A percentile compares a stretch with the other conserved stretches of the same genome.
Conservation (phyloP, 495 filamentous ascomycete species). For the Lindgomyces ingoldianus region DNA sequence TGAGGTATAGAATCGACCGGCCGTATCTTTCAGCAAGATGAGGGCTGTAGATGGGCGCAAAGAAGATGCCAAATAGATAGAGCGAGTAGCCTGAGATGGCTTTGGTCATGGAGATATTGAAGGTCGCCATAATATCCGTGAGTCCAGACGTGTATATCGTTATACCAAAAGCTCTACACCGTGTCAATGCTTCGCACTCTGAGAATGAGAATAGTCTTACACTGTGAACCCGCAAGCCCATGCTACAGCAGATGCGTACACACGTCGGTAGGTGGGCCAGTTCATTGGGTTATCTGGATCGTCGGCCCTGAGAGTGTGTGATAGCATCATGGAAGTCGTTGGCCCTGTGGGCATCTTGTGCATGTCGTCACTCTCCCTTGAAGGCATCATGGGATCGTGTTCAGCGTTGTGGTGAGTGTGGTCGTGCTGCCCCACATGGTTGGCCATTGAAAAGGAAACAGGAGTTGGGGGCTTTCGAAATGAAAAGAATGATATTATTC, state of each 20-base stretch:
- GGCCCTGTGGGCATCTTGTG: conserved; percentile 12
- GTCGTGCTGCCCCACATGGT: background rate
- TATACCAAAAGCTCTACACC: conserved; percentile 35
- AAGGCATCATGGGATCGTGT: conserved; percentile 9
- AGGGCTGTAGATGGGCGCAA: conserved; percentile 47
- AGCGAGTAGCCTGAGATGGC: conserved; percentile 41
- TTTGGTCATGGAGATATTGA: conserved; percentile 23
- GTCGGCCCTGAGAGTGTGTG: conserved; percentile 14
- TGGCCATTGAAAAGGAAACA: background rate
- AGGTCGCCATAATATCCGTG: conserved; percentile 17
- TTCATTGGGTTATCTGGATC: conserved; percentile 40
- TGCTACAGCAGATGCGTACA: conserved; percentile 36
- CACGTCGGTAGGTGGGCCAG: conserved; percentile 35
- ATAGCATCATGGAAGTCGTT: conserved; percentile 26
- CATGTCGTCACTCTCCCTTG: conserved; percentile 16
- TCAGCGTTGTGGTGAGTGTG: background rate
- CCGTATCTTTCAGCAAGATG: conserved; percentile 47
- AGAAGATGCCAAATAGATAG: conserved; percentile 47
- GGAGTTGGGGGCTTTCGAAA: background rate
- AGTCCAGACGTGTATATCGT: conserved; percentile 35
- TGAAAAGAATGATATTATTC: background rate
- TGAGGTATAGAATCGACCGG: conserved; percentile 45
- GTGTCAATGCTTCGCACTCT: background rate
- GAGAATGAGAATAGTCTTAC: conserved; percentile 31
- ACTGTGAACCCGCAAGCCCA: conserved; percentile 45